Percentiles rank a stretch among this genome's conserved stretches.
Conservation (phyloP, 1,139 yeast species). For the Debaryomyces sp. region DNA sequence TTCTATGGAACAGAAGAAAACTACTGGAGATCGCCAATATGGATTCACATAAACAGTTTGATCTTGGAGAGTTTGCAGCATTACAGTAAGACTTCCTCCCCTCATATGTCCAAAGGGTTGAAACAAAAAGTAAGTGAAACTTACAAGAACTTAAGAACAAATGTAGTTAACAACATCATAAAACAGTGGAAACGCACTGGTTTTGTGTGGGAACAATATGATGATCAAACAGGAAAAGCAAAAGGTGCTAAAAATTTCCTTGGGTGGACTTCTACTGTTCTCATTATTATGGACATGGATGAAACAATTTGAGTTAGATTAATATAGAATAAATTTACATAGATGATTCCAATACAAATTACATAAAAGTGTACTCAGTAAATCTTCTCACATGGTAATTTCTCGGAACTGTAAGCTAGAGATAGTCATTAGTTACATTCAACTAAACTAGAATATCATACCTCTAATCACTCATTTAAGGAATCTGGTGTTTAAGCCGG, state of each 20-base stretch:
- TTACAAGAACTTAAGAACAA: slow-evolving; percentile 62
- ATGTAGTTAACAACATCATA: slow-evolving; percentile 69
- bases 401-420: no score
- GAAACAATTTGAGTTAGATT: slow-evolving; percentile 30
- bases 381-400: no score
- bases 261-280: slow-evolving; percentile 91
- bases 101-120: slow-evolving; percentile 28
- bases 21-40: slow-evolving; percentile 95
- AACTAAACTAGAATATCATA: no score
- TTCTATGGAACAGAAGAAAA: slow-evolving; percentile 79
- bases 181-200: slow-evolving; percentile 76
- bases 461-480: no score
- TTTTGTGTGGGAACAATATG: slow-evolving; percentile 89
- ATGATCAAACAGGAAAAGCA: slow-evolving; percentile 72
- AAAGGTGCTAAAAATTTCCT: slow-evolving; percentile 87
- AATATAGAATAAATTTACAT: not conserved
- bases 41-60: slow-evolving; percentile 91
- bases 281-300: slow-evolving; percentile 83
- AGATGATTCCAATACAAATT: not conserved
- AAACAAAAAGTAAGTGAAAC: slow-evolving; percentile 37
- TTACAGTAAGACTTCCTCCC: slow-evolving; percentile 39
- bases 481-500: no score
- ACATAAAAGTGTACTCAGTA: not conserved
- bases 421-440: no score
- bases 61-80: slow-evolving; percentile 67